Base-by-base conservation (phyloP, 495 filamentous ascomycete species). In the Delitschia confertaspora region DNA sequence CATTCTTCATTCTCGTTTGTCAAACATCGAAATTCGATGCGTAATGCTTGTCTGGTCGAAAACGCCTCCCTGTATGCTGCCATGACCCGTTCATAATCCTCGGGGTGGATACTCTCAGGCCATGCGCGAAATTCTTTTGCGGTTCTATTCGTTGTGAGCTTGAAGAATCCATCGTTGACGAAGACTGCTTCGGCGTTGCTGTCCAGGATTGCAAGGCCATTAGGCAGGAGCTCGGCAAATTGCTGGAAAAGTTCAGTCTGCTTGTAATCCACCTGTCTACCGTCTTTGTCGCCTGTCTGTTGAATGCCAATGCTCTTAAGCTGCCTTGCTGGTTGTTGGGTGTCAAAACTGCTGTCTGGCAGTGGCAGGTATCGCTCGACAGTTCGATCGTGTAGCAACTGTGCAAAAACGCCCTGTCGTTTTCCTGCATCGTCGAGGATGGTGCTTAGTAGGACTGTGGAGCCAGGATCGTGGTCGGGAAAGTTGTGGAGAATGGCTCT, bases 151-250 rank as follows among this genome's bases (percentile, higher is more conserved):
- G 57, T 62, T 10, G 61, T 64, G 17, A 64, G 51, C 18, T 53
- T 45, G 40, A 60, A 64, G 40, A 64, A 64, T n/a, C 46, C 45
- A 24, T 60, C 52, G 33, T 64, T 64, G 8, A 64, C 61, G 29
- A 62, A 64, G 2, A 64, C 49, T 4, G 60, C 55, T 26, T 59
- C 49, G 11, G 61, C 61, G 13, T 50, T 45, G 17, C 44, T 47
- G 46, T 62, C 60, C 13, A 64, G 49, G 33, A 64, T 62, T 10
- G 61, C 61, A n/a, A 64, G 47, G 3, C 61, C 61, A n/a, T 55
- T 59, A 7, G 61, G 61, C 11, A 64, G 38, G 44, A 64, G 45
- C 38, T 64, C 59, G 5, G 61, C 61, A 34, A 64, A 64, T 6
- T 48, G 29, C 20, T 47, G 55, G 31, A 64, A 64, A 25, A 64